Evolutionary conservation across 164 flowering plant species (phyloP).

Genomic region (Liriodendron chinense): DNA sequence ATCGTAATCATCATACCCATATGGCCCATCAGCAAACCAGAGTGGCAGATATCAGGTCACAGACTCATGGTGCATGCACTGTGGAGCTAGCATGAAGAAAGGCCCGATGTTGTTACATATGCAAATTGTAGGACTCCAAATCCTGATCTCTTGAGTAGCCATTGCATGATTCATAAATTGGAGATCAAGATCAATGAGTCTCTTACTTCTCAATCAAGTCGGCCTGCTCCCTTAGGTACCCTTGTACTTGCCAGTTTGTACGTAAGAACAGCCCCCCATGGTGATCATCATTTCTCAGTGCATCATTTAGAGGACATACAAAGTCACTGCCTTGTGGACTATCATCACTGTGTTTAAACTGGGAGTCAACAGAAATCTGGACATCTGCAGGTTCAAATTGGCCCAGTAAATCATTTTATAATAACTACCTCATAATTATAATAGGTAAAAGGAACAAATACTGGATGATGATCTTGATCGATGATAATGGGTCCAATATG

Average conservation of each 20-base stretch:
- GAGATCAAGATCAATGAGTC: constrained; percentile 3
- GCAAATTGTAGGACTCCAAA: neutral
- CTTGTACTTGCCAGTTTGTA: constrained; percentile 90
- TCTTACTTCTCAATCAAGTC: constrained; percentile 76
- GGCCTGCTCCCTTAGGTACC: constrained; percentile 77
- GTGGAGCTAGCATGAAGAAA: neutral
- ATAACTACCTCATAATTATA: neutral
- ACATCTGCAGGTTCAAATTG: constrained; percentile 39
- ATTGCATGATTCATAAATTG: neutral
- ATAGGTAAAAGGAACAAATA: neutral
- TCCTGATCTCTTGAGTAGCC: neutral
- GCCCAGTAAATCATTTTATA: neutral
- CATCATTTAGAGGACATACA: constrained; percentile 25
- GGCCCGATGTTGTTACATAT: neutral
- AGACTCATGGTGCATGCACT: neutral
- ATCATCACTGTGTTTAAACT: constrained; percentile 24
- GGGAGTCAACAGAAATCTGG: constrained; percentile 33
- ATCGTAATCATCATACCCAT: neutral
- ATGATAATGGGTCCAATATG: no score
- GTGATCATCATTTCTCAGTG: constrained; percentile 24
- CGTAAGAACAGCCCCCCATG: constrained; percentile 49
- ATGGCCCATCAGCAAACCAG: neutral
- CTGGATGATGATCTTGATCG: neutral
- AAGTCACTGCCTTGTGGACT: constrained; percentile 25
- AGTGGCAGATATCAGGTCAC: neutral